Conservation (phyloP, 441 rosid species). For the Hura crepitans region DNA sequence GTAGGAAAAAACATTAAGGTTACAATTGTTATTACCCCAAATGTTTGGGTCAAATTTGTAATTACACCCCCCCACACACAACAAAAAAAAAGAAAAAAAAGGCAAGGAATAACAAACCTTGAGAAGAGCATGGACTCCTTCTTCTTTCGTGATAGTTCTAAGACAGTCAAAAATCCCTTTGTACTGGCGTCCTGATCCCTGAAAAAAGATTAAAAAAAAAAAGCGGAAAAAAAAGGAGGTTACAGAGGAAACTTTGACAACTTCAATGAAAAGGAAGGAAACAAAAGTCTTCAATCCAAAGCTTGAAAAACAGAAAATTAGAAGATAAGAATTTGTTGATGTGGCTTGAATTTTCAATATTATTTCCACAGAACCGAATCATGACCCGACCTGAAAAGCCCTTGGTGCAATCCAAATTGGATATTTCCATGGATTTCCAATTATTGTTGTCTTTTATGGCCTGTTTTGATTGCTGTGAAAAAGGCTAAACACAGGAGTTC, state of each 20-base stretch:
- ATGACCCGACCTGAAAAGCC: too few relatives aligned
- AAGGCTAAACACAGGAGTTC: too few relatives aligned
- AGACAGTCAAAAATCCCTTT: conserved; percentile 69
- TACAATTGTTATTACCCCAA: too few relatives aligned
- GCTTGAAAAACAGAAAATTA: background rate
- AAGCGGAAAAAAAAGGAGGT: background rate
- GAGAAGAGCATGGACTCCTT: conserved; percentile 71
- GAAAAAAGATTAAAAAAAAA: background rate
- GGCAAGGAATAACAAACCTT: conserved; percentile 40
- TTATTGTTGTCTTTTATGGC: too few relatives aligned
- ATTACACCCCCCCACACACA: background rate
- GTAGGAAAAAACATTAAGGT: too few relatives aligned
- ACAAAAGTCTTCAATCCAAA: background rate
- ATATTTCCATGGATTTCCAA: too few relatives aligned
- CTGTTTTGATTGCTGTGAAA: too few relatives aligned
- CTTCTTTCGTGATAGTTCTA: conserved; percentile 62
- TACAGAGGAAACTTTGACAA: background rate
- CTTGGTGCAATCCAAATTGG: too few relatives aligned
- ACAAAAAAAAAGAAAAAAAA: background rate
- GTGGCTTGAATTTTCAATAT: too few relatives aligned
- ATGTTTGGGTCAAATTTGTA: too few relatives aligned
- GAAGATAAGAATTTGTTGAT: too few relatives aligned
- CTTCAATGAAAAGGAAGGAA: background rate
- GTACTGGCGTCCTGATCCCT: conserved; percentile 75
- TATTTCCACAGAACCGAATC: too few relatives aligned